Conservation (phyloP, 148 eudicot species). For the Amaranthus cruentus region DNA sequence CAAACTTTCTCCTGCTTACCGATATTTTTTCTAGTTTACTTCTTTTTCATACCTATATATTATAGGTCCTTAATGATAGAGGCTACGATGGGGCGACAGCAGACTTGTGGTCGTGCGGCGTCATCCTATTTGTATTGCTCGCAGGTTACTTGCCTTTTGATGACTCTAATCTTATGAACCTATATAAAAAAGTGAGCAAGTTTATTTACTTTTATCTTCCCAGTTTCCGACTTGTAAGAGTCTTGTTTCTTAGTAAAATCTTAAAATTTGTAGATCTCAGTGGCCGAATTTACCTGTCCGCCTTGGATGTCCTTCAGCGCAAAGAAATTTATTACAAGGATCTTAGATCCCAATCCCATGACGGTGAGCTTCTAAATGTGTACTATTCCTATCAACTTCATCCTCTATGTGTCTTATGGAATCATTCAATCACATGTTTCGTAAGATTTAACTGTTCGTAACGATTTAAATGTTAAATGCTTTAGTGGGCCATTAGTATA, state of each 20-base stretch:
- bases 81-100: constrained; percentile 98
- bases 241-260: constrained; percentile 10
- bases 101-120: constrained; percentile 98
- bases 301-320: constrained; percentile 90
- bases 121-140: constrained; percentile 89
- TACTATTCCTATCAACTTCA: background rate
- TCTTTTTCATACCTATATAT: background rate
- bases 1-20: background rate
- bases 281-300: constrained; percentile 88
- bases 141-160: constrained; percentile 99
- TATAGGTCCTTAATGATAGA: constrained; percentile 78
- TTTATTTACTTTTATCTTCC: constrained; percentile 22
- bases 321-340: constrained; percentile 67
- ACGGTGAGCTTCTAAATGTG: constrained; percentile 44
- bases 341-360: constrained; percentile 84
- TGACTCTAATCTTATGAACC: constrained; percentile 88
- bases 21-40: background rate
- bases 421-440: too few species aligned
- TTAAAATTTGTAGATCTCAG: constrained; percentile 58
- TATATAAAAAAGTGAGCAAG: constrained; percentile 84
- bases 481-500: too few species aligned
- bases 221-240: background rate
- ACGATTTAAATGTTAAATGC: too few species aligned
- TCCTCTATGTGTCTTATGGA: too few species aligned
- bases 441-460: too few species aligned